Evolutionary conservation across 805 yeast genomes (phyloP).

Genomic region (Hanseniaspora valbyensis): DNA sequence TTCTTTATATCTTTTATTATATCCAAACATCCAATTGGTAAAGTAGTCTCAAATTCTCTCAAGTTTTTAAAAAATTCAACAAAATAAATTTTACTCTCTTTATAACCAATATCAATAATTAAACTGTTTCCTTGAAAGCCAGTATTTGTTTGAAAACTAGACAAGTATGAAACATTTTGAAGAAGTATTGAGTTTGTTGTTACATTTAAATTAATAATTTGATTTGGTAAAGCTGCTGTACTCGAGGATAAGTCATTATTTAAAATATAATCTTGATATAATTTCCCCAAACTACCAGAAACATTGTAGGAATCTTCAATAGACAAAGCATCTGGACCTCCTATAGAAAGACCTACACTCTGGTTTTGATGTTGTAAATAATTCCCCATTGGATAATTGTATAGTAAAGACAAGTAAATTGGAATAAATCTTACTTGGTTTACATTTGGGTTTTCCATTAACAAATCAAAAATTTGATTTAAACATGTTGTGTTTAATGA

Average conservation of each 20-base stretch:
- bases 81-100: conserved; percentile 10
- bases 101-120: conserved; percentile 8
- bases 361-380: conserved; percentile 2
- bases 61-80: conserved; percentile 10
- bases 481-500: background rate
- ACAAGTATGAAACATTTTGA: conserved; percentile 1
- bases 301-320: background rate
- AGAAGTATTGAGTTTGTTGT: conserved; percentile 7
- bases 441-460: background rate
- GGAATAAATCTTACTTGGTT: conserved; percentile 8
- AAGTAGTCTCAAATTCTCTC: conserved; percentile 10
- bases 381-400: conserved; percentile 15
- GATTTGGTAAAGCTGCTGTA: background rate
- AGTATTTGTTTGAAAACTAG: conserved; percentile 12
- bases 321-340: background rate
- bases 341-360: background rate
- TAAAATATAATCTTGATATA: conserved; percentile 8
- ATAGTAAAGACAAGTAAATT: conserved; percentile 4
- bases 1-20: background rate
- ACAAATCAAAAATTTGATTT: background rate
- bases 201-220: conserved; percentile 2
- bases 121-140: conserved; percentile 15
- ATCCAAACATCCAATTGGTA: conserved; percentile 1
- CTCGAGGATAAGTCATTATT: background rate
- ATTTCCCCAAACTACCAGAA: conserved; percentile 12